Evolutionary conservation across 2,329 filamentous ascomycete genomes (phyloP).

Genomic region (Colletotrichum higginsianum): DNA sequence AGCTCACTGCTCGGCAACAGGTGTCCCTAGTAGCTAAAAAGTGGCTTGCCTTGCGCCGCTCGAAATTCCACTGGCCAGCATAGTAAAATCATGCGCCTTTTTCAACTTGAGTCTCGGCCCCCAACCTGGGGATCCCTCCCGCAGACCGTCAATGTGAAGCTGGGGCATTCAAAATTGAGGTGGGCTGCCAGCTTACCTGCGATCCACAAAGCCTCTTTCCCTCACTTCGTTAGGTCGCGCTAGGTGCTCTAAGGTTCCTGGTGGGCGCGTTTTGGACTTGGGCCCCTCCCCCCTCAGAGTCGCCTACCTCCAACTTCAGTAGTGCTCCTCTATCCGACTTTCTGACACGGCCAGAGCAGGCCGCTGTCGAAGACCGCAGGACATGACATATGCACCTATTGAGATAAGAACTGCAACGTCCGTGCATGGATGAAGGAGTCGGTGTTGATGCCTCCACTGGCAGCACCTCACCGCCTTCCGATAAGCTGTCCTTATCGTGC

Average conservation of each 20-base stretch:
- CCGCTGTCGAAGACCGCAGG: background rate
- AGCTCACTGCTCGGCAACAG: background rate
- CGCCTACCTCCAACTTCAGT: background rate
- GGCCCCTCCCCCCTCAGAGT: background rate
- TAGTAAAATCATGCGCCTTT: background rate
- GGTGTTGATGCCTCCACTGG: background rate
- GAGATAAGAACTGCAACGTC: background rate
- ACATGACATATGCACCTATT: background rate
- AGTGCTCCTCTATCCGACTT: background rate
- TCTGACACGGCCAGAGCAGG: slow-evolving; percentile 2
- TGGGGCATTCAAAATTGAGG: slow-evolving; percentile 5
- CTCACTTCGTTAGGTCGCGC: slow-evolving; percentile 12
- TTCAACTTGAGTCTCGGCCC: background rate
- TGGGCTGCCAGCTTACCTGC: slow-evolving; percentile 34
- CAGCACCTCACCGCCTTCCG: slow-evolving; percentile 5
- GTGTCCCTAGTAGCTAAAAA: background rate
- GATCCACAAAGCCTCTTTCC: slow-evolving; percentile 39
- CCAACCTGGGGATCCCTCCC: background rate
- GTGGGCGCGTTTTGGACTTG: background rate
- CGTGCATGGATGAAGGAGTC: background rate
- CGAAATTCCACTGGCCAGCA: background rate
- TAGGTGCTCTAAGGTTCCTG: slow-evolving; percentile 13
- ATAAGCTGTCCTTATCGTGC: slow-evolving; percentile 29
- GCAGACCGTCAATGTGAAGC: slow-evolving; percentile 1
- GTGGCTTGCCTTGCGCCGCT: background rate